Evolutionary conservation across 2,329 filamentous ascomycete genomes (phyloP), one percentile per base, ranked within the genome.

Genomic region (Microcera coccophila): DNA sequence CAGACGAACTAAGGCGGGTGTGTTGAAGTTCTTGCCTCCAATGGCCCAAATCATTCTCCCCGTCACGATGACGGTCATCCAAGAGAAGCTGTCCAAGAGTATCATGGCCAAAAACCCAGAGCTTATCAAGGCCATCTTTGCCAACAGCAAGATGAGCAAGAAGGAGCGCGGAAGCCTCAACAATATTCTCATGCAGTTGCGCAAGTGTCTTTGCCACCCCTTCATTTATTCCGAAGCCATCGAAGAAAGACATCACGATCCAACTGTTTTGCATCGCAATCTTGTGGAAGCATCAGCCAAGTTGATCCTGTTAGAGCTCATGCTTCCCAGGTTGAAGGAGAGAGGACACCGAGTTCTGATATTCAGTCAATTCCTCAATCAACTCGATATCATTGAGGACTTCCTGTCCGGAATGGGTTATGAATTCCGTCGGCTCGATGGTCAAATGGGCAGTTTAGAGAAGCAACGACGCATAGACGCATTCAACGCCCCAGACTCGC

Each of bases 21-120:
- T 96, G 0, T 73, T 98, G 39, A 91, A 87, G 29, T 95, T 96
- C 64, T 72, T 98, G 9, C 93, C 93, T 1, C 84, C 91, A 0
- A 90, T 98, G 80, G 85, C 87, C 1, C 91, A 97, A 59, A 90
- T 98, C 54, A 97, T 98, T 48, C 70, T 98, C 4, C 93, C 93
- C 0, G 84, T 98, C n/a, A 90, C 87, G 3, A 96, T 97, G 90
- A 90, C 87, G 2, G 75, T 89, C 12, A 73, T 98, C 11, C 94
- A 98, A 62, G 93, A 95, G 70, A 93, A 89, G 61, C 75, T 98
- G 1, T 95, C 93, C 69, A 93, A 90, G 61, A 94, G 87, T 2
- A 96, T 98, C 55, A 78, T 98, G 56, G 81, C 87, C 12, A 93
- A 94, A 64, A 95, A 94, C 48, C 86, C 90, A 0, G 79, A 94